Evolutionary conservation across 2,329 filamentous ascomycete genomes (phyloP), one percentile per base, ranked within the genome.

Genomic region (Exserohilum rostratum): DNA sequence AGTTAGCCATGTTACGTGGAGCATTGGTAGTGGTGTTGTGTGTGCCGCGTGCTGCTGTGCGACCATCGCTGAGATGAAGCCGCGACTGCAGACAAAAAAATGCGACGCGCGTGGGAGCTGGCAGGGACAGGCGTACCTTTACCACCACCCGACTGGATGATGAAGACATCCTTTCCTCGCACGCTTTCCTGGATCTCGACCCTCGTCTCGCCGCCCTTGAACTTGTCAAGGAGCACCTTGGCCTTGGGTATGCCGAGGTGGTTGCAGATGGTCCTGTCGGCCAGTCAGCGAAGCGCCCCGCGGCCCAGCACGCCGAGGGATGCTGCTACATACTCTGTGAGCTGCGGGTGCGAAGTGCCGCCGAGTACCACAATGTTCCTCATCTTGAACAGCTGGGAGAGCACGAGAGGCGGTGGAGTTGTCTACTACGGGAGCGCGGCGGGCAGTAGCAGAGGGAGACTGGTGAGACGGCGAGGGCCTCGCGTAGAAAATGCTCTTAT

Each of bases 151-250:
- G 91, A 95, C 78, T 98, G 93, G 70, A 99, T 91, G 74, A 98
- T 97, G 80, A 96, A 99, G 75, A 71, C 95, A 86, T 99, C 95
- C 77, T 99, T 99, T 67, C 91, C 95, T 67, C 95, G 90, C 46
- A 99, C 95, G 12, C 92, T 96, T 77, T 99, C 95, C 75, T 93
- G 85, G 71, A 99, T 96, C 78, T 98, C 95, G 60, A 96, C 93
- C 50, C 93, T 87, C 65, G 90, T 96, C 80, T 98, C 95, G 65
- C 95, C 95, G 47, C 95, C 91, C 29, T 92, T 91, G 80, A 99
- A 99, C 79, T 97, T 97, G 72, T 83, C 85, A 45, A 98, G 86
- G 58, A 93, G 87, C 65, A 93, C 89, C 71, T 92, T 88, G 66
- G 91, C 91, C 17, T 86, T 82, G n/a, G 91, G 88, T 50, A 99